phyloP scores from a whole-genome alignment of 2,329 filamentous ascomycete genomes.

The Pseudofabraea citricarpa region DNA sequence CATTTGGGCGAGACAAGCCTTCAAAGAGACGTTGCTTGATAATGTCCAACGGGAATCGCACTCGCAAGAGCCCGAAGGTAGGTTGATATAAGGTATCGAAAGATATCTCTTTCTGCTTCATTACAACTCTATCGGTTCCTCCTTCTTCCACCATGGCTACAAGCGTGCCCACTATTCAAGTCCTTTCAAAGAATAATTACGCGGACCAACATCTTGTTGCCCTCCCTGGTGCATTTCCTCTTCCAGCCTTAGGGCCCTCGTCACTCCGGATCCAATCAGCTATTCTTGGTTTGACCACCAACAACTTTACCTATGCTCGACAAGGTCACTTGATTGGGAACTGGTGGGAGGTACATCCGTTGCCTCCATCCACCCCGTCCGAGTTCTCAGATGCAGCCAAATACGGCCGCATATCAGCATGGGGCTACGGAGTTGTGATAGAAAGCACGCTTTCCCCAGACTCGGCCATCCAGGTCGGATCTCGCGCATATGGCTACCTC shows the following conservation, averaged over 20 bases:
- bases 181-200: constrained; percentile 19
- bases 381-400: constrained; percentile 15
- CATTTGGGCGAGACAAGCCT: too few species aligned
- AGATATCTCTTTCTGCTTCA: too few species aligned
- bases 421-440: constrained; percentile 18
- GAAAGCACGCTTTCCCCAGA: constrained; percentile 15
- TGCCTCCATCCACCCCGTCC: constrained; percentile 15
- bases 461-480: constrained; percentile 10
- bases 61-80: too few species aligned
- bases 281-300: constrained; percentile 20
- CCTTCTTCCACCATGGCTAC: too few species aligned
- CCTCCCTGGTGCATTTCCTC: constrained; percentile 12
- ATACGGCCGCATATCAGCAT: constrained; percentile 23
- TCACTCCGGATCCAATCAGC: constrained; percentile 17
- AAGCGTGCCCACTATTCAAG: too few species aligned
- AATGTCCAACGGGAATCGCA: too few species aligned
- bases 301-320: constrained; percentile 20
- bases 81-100: too few species aligned
- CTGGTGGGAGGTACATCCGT: constrained; percentile 24
- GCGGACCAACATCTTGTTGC: constrained; percentile 19
- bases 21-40: too few species aligned
- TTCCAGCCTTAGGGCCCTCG: constrained; percentile 11
- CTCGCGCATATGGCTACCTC: constrained; percentile 19
- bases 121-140: too few species aligned
- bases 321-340: constrained; percentile 14